Base-by-base conservation (phyloP, 1,284 basidiomycete species). In the Athelia psychrophila region DNA sequence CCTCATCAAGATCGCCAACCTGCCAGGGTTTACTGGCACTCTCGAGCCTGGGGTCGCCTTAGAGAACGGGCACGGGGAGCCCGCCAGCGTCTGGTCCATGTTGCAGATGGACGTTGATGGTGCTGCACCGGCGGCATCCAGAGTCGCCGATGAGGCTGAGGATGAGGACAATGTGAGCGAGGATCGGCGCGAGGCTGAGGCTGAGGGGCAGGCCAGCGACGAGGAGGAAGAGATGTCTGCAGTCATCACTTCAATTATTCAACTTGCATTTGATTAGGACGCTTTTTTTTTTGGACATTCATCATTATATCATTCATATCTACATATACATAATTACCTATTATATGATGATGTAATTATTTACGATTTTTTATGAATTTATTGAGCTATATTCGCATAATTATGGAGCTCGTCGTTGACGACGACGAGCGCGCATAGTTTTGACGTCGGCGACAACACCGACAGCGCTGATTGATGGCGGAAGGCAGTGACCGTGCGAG, bases 81-180 rank as follows among this genome's bases (percentile, higher is more conserved):
- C n/a, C 23, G 44, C 44, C 12, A 46, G 44, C n/a, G 38, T n/a
- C 5, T 42, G 38, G 38, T 6, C 38, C 5, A n/a, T 42, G 20
- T 16, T 35, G 10, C n/a, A 42, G n/a, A 42, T 42, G n/a, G n/a
- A 6, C 27, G 6, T 30, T 6, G 6, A 30, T 5, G 6, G 6
- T 6, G 27, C 27, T 6, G 6, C 5, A 30, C 6, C 27, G 13
- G 13, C 27, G 27, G 13, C 27, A 30, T 16, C 6, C 8, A 18
- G n/a, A 42, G 9, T 9, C n/a, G 38, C n/a, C 8, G 38, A 8
- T 8, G 38, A n/a, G n/a, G 45, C 51, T 68, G 2, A 56, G 6
- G 6, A 42, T n/a, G 38, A 42, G 38, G 33, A 35, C n/a, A n/a
- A 35, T 35, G 33, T 12, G 33, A n/a, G n/a, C n/a, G n/a, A n/a